Evolutionary conservation across 2,329 filamentous ascomycete genomes (phyloP), one percentile per base, ranked within the genome.

Genomic region (Cordyceps cateniannulata): DNA sequence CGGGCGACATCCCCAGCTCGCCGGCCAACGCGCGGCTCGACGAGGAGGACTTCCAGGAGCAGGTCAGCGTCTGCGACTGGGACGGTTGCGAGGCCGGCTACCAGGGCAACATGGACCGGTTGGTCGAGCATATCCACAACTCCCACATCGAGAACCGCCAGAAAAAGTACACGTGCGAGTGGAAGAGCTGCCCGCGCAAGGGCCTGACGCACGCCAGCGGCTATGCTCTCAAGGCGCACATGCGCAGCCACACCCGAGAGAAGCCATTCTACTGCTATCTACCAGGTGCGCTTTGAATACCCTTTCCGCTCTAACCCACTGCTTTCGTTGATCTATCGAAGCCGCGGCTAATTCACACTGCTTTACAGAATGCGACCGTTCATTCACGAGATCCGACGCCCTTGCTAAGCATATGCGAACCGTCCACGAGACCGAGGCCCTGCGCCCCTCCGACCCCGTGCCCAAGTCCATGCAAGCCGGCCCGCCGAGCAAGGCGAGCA

Each of bases 101-200:
- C 68, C 75, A 90, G 65, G 81, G 85, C 18, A 89, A 93, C 70
- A 93, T 93, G 90, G 90, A 95, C 73, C 85, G 79, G 65, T 75
- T 95, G 48, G 90, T 95, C 47, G 84, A 90, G 67, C 90, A 95
- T 70, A 90, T 95, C 62, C 93, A 98, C 75, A 89, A 92, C 69
- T 91, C 93, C 62, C 95, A 99, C 75, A 96, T 98, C 69, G 91
- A 95, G 70, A 91, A 87, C 63, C 85, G 93, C 59, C 90, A 95
- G 77, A 96, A 96, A 77, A 96, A 95, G 74, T 98, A 98, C 73
- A 92, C 91, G n/a, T 99, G 95, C 76, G 93, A 98, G 76, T 99
- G 95, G 95, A 85, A 84, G 62, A 93, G 93, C 66, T 99, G 95
- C 73, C 83, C 81, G 58, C 80, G 93, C 63, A 98, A 96, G 77